These are phyloP conservation scores for Candida parachauliodes DNA, from an alignment of 805 yeast species.

Conservation along the genomic window DNA sequence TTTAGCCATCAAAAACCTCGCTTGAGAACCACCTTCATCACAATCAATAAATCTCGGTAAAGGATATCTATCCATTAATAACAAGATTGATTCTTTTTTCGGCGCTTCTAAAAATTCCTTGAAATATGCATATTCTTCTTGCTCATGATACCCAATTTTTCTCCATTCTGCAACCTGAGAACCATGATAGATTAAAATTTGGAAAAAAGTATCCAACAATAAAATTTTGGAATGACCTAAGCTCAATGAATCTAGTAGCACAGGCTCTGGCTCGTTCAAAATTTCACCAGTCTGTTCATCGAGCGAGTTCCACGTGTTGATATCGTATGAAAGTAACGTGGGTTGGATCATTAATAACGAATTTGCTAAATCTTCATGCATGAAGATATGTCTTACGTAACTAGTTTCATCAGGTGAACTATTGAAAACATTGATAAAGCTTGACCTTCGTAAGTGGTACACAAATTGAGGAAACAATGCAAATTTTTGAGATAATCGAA, in stretches of 20 bases:
- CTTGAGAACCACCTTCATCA: slow-evolving; percentile 75
- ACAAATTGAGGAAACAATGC: slow-evolving; percentile 63
- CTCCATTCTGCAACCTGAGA: slow-evolving; percentile 65
- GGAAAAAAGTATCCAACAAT: slow-evolving; percentile 66
- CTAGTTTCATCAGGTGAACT: slow-evolving; percentile 73
- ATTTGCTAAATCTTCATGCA: slow-evolving; percentile 58
- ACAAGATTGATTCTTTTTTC: slow-evolving; percentile 60
- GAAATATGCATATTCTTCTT: slow-evolving; percentile 56
- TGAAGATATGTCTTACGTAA: slow-evolving; percentile 57
- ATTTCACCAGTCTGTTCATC: slow-evolving; percentile 28
- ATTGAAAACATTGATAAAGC: slow-evolving; percentile 61
- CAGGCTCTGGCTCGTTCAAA: slow-evolving; percentile 54
- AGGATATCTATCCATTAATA: slow-evolving; percentile 65
- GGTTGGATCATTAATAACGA: slow-evolving; percentile 70
- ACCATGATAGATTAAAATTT: slow-evolving; percentile 66
- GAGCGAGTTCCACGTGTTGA: slow-evolving; percentile 36
- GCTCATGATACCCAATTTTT: slow-evolving; percentile 58
- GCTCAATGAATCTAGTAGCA: slow-evolving; percentile 60
- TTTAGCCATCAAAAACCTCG: slow-evolving; percentile 66
- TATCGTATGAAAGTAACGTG: slow-evolving; percentile 54
- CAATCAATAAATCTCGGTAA: slow-evolving; percentile 70
- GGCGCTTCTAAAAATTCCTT: slow-evolving; percentile 60
- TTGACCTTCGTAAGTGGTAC: slow-evolving; percentile 65
- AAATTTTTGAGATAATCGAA: slow-evolving; percentile 46
- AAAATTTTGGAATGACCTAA: slow-evolving; percentile 55